Base-by-base conservation (phyloP, 768 basidiomycete species). In the Lentinula boryana region DNA sequence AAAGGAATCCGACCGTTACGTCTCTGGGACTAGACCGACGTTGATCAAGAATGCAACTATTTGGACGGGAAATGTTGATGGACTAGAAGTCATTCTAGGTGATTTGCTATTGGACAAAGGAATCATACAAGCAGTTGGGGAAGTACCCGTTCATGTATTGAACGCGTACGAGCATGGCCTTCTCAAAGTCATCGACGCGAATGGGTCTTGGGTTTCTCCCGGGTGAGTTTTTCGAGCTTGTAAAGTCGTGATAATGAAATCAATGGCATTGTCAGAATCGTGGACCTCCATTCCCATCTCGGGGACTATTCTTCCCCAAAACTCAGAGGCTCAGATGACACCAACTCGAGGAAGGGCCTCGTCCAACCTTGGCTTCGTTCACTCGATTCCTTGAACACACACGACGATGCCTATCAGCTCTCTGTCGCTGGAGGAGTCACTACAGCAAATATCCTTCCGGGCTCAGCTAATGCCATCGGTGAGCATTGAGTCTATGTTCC, bases 31-130 rank as follows among this genome's bases (percentile, higher is more conserved):
- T 5, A 74, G 74, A 16, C 73, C 88, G 1, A 84, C 83, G 9
- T 76, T 88, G 60, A 78, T 95, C 62, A 80, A 74, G 69, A 92
- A 93, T 67, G 91, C 86, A 18, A 89, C 82, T 46, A 76, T 89
- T 58, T 80, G 85, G 85, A 80, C 85, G 2, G 85, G 85, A 43
- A 75, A 73, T 57, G 68, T 71, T 38, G 75, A 80, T 54, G 85
- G 86, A 16, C 73, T 76, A 12, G 84, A 86, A 67, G 76, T 86
- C 23, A 64, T 88, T 40, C 69, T 74, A 21, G 85, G 85, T 7
- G 84, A 85, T 62, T 64, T 93, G 10, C 72, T 86, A 1, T 72
- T 92, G 18, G 82, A 86, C 58, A 78, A 76, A 40, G 86, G 85
- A 12, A 70, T 88, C 35, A 78, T 88, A 57, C 77, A 80, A 55